Conservation (phyloP, 306 rosid species). For the Gynostemma pentaphyllum region DNA sequence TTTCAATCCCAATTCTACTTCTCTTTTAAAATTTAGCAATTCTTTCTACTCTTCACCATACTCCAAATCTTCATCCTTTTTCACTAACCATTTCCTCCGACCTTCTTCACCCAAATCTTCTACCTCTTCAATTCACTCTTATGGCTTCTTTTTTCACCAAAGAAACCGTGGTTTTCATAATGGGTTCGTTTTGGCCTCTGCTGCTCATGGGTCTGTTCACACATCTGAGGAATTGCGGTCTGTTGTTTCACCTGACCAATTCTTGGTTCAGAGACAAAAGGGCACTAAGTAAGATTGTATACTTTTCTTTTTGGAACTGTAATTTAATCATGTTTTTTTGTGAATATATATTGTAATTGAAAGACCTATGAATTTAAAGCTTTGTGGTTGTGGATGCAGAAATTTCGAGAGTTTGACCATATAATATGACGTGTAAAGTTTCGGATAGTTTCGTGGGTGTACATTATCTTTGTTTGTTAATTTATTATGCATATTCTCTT, state of each 20-base stretch:
- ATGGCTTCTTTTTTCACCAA: conserved; percentile 16
- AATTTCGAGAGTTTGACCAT: neutral
- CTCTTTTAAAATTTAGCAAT: conserved; percentile 14
- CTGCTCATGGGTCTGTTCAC: conserved; percentile 36
- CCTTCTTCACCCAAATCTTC: conserved; percentile 10
- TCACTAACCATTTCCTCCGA: conserved; percentile 17
- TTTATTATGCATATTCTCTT: neutral
- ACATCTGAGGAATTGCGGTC: conserved; percentile 64
- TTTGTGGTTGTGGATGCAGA: neutral
- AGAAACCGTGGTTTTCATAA: conserved; percentile 33
- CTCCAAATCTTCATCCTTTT: conserved; percentile 12
- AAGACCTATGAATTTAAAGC: neutral
- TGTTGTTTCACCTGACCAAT: conserved; percentile 59
- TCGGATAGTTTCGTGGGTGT: too few species aligned
- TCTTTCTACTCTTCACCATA: conserved; percentile 5
- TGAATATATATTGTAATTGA: neutral
- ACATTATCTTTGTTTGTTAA: neutral
- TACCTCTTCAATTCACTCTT: conserved; percentile 14
- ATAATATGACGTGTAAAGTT: too few species aligned
- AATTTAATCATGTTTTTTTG: neutral
- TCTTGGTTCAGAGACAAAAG: conserved; percentile 48
- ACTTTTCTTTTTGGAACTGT: neutral
- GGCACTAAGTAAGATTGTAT: conserved; percentile 41
- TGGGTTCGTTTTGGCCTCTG: conserved; percentile 39
- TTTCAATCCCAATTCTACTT: conserved; percentile 19